phyloP scores from a whole-genome alignment of 176 grass and related monocot genomes.

The Cenchrus americanus region DNA sequence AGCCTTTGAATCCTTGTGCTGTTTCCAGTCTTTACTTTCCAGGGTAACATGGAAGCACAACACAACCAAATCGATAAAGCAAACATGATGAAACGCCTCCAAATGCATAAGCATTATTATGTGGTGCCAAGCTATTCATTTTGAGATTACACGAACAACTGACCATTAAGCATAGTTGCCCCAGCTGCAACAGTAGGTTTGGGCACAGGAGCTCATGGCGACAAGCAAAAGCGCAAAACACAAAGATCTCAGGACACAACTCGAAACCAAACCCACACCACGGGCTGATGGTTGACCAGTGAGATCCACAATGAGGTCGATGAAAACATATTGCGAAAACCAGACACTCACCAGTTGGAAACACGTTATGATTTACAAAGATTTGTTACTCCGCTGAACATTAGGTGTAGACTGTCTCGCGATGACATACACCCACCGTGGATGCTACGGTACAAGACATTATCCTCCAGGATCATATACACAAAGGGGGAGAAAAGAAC shows the following conservation, averaged over 20 bases:
- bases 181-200: background rate
- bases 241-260: background rate
- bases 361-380: background rate
- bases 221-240: background rate
- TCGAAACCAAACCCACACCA: background rate
- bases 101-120: background rate
- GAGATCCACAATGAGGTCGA: background rate
- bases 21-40: background rate
- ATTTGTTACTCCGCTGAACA: background rate
- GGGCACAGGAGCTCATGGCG: background rate
- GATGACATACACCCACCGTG: background rate
- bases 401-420: background rate
- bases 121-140: background rate
- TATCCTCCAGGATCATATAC: background rate
- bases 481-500: background rate
- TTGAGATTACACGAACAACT: background rate
- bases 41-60: background rate
- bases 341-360: background rate
- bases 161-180: background rate
- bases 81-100: background rate
- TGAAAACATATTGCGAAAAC: too few relatives aligned
- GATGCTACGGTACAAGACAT: constrained; percentile 14
- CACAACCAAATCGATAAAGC: background rate
- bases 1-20: background rate
- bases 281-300: background rate